These are phyloP conservation scores for Cercospora janseana DNA, from an alignment of 2,329 filamentous ascomycete genomes.

Conservation along the genomic window DNA sequence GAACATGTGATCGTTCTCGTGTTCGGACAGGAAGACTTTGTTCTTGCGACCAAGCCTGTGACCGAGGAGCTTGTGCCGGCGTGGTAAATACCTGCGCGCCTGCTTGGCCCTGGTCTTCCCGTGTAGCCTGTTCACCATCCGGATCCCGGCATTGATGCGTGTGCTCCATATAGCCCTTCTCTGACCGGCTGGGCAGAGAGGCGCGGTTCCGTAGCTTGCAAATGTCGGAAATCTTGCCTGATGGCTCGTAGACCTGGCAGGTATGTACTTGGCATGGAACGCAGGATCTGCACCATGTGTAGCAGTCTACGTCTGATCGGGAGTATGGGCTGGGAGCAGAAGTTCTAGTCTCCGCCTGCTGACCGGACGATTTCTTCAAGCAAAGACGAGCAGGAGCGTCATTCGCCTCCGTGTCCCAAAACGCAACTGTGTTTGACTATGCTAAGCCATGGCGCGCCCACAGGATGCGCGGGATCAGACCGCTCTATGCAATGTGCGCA, in stretches of 20 bases:
- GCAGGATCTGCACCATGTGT: conserved; percentile 2
- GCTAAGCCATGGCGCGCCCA: conserved; percentile 8
- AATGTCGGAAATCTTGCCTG: neutral
- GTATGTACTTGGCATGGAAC: neutral
- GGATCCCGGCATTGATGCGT: conserved; percentile 12
- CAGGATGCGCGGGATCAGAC: neutral
- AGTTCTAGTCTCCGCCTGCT: too few relatives aligned
- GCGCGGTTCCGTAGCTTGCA: too few relatives aligned
- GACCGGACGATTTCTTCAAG: neutral
- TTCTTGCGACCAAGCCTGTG: conserved; percentile 20
- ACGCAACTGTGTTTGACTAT: conserved; percentile 1
- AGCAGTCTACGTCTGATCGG: neutral
- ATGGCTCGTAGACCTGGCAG: neutral
- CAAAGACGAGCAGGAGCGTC: conserved; percentile 2
- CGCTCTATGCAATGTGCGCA: conserved; percentile 1
- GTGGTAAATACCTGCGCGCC: neutral
- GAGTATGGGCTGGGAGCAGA: neutral
- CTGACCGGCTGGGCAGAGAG: conserved; percentile 10
- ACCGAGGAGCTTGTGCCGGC: neutral
- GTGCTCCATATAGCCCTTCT: conserved; percentile 22
- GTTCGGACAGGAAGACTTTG: conserved; percentile 26
- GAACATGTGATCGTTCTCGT: conserved; percentile 20
- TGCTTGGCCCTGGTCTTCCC: conserved; percentile 5
- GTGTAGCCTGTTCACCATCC: conserved; percentile 1
- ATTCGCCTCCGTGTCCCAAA: neutral